Evolutionary conservation across 2,329 filamentous ascomycete genomes (phyloP).

Genomic region (Thyridium curvatum): DNA sequence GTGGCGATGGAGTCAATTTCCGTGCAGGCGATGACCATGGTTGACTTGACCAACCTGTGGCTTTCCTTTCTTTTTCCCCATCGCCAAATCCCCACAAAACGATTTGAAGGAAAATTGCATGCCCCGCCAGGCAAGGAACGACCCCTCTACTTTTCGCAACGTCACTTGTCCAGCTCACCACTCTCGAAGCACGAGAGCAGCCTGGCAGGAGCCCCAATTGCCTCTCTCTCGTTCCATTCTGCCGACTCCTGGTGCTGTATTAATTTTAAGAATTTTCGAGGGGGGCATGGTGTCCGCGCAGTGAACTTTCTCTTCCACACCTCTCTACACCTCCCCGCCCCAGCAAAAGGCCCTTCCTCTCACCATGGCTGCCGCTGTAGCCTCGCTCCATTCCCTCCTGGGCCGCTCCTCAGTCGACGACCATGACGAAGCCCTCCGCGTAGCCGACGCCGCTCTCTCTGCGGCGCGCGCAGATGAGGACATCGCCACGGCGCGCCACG

Average conservation of each 20-base stretch:
- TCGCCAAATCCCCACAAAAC: conserved; percentile 2
- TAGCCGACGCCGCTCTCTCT: conserved; percentile 55
- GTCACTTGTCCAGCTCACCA: no score
- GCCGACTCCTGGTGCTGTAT: no score
- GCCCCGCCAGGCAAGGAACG: background rate
- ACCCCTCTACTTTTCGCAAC: no score
- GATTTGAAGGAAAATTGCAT: conserved; percentile 2
- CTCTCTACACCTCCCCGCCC: background rate
- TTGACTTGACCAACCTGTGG: no score
- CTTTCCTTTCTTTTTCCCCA: no score
- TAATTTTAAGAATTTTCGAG: no score
- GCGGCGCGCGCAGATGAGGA: conserved; percentile 47
- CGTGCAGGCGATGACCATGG: no score
- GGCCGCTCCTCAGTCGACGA: conserved; percentile 54
- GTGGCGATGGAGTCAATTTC: no score
- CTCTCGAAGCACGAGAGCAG: no score
- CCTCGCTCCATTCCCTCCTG: conserved; percentile 47
- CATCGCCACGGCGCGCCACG: conserved; percentile 53
- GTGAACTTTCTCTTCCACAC: background rate
- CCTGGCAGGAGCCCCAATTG: no score
- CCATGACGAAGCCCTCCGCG: conserved; percentile 66
- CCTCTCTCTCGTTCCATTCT: no score
- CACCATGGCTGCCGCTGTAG: conserved; percentile 24
- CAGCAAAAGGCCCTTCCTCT: background rate
- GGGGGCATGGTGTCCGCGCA: no score